Conservation (phyloP, 140 eudicot genomes). For the Senecio squalidus region DNA sequence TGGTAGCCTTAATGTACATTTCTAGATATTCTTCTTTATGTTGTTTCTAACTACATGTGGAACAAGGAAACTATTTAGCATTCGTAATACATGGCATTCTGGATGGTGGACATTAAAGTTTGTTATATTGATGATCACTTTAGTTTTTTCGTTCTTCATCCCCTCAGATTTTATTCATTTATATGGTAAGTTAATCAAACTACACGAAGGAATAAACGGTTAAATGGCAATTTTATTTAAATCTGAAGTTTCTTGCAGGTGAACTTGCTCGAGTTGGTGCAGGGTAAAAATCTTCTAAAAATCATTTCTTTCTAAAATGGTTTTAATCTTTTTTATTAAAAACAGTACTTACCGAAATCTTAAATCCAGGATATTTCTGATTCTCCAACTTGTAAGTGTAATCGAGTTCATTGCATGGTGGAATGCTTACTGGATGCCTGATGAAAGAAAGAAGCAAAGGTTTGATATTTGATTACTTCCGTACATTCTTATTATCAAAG, state of each 20-base stretch:
- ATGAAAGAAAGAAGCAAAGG: constrained; percentile 58
- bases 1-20: constrained; percentile 42
- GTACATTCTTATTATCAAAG: neutral
- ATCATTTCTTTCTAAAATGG: neutral
- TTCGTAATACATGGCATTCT: constrained; percentile 84
- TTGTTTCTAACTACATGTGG: constrained; percentile 69
- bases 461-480: constrained; percentile 15
- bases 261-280: constrained; percentile 98
- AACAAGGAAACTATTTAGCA: constrained; percentile 47
- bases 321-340: constrained; percentile 3
- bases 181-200: constrained; percentile 52
- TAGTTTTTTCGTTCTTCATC: constrained; percentile 69
- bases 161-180: constrained; percentile 64
- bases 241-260: constrained; percentile 48
- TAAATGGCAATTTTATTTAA: neutral
- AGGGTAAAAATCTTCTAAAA: constrained; percentile 66
- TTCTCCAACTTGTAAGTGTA: constrained; percentile 87
- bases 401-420: constrained; percentile 98
- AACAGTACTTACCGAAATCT: constrained; percentile 14
- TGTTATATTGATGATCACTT: constrained; percentile 37
- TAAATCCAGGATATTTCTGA: constrained; percentile 68
- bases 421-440: constrained; percentile 89
- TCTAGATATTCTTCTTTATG: constrained; percentile 74
- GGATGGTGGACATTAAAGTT: constrained; percentile 76
- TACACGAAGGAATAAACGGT: neutral